Conservation (phyloP, 1,284 basidiomycete genomes). For the Crucibulum parvulum region DNA sequence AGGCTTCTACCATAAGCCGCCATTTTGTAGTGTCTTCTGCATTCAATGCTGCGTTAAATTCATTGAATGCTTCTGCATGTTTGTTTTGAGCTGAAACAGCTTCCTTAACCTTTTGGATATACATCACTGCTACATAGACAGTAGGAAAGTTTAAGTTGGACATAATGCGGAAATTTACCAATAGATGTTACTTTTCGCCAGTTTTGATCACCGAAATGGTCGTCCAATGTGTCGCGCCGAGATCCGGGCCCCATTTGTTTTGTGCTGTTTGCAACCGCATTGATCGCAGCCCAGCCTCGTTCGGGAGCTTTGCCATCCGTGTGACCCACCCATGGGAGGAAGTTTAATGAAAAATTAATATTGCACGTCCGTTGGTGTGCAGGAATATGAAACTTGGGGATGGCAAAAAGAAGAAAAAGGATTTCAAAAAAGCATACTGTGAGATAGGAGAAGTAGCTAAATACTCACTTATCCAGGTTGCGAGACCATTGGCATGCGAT, state of each 20-base stretch:
- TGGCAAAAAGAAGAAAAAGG: conserved; percentile 5
- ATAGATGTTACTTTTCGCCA: conserved; percentile 25
- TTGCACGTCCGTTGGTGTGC: conserved; percentile 22
- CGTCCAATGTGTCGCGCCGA: conserved; percentile 32
- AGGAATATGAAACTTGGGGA: conserved; percentile 27
- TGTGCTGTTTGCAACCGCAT: conserved; percentile 25
- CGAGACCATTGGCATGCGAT: conserved; percentile 39
- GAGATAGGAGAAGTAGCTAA: neutral
- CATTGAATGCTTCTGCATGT: conserved; percentile 4
- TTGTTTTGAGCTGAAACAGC: conserved; percentile 11
- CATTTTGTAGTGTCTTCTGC: conserved; percentile 1
- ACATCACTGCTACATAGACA: too few relatives aligned
- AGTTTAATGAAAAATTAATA: conserved; percentile 27
- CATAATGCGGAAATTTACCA: conserved; percentile 7
- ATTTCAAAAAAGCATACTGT: neutral
- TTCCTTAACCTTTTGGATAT: conserved; percentile 12
- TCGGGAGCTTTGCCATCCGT: conserved; percentile 37
- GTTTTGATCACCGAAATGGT: conserved; percentile 32
- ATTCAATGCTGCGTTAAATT: conserved; percentile 10
- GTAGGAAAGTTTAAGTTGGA: too few relatives aligned
- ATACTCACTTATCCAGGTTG: conserved; percentile 9
- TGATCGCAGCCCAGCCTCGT: conserved; percentile 28
- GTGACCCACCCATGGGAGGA: conserved; percentile 16
- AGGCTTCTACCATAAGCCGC: conserved; percentile 9
- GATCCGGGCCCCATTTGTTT: conserved; percentile 36